phyloP scores from a whole-genome alignment of 768 basidiomycete genomes.

The Russula abietina region DNA sequence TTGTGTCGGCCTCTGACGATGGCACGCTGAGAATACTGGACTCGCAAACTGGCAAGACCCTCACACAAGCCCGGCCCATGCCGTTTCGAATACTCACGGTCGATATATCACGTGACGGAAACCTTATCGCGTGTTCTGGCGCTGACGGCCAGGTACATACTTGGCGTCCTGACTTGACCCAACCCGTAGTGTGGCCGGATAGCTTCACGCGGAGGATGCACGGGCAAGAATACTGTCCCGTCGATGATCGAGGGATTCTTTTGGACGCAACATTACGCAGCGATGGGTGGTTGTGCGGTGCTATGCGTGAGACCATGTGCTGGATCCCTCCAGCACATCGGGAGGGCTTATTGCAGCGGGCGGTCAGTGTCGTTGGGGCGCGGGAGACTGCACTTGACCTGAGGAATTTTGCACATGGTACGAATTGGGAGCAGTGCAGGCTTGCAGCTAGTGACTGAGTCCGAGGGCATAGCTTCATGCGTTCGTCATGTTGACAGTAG shows the following conservation, averaged over 20 bases:
- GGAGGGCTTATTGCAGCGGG: conserved; percentile 8
- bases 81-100: not conserved
- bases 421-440: conserved; percentile 15
- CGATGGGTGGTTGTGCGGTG: conserved; percentile 15
- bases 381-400: conserved; percentile 10
- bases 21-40: conserved; percentile 10
- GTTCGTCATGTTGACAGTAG: no score
- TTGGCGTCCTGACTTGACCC: conserved; percentile 4
- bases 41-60: conserved; percentile 5
- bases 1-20: conserved; percentile 19
- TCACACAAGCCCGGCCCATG: not conserved
- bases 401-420: conserved; percentile 5
- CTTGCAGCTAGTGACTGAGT: not conserved
- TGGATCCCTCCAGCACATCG: conserved; percentile 18
- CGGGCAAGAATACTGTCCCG: conserved; percentile 4
- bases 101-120: conserved; percentile 7
- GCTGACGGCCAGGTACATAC: conserved; percentile 1
- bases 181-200: conserved; percentile 9
- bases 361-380: conserved; percentile 12
- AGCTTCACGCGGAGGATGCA: not conserved
- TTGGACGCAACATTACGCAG: not conserved
- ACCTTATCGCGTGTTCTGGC: conserved; percentile 2
- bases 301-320: conserved; percentile 1
- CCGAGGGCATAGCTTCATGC: no score
- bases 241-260: conserved; percentile 14